A percentile compares a stretch with the other conserved stretches of the same genome.
These are phyloP conservation scores for Arabis hirsuta DNA, from an alignment of 345 rosid genomes.

Conservation along the genomic window DNA sequence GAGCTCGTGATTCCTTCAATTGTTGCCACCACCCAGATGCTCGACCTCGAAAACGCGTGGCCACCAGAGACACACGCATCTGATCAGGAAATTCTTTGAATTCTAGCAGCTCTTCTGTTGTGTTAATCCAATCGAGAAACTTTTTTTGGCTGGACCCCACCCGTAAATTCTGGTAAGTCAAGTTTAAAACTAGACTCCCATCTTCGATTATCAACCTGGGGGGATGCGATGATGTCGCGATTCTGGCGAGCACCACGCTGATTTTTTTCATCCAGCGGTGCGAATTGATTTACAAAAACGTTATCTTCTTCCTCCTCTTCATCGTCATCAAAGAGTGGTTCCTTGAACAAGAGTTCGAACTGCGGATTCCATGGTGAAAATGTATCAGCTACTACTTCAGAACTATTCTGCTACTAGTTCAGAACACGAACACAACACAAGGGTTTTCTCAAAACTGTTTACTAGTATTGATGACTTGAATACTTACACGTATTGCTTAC, in stretches of 20 bases:
- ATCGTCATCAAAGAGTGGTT: background rate
- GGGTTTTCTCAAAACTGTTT: too few relatives aligned
- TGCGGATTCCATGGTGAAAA: background rate
- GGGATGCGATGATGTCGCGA: too few relatives aligned
- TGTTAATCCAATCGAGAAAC: background rate
- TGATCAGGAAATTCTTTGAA: background rate
- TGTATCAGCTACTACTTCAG: too few relatives aligned
- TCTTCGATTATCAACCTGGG: too few relatives aligned
- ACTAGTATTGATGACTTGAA: too few relatives aligned
- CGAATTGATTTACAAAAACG: too few relatives aligned
- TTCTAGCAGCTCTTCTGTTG: background rate
- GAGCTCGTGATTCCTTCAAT: background rate
- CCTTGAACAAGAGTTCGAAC: background rate
- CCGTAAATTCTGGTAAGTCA: background rate
- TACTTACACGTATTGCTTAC: too few relatives aligned
- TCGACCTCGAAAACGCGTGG: background rate
- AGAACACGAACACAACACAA: too few relatives aligned
- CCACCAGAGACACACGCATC: background rate
- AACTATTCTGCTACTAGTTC: too few relatives aligned
- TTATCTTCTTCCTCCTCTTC: background rate
- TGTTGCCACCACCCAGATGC: background rate
- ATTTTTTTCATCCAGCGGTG: too few relatives aligned
- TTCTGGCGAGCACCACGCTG: too few relatives aligned
- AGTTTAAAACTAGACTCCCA: background rate
- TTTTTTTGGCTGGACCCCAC: background rate